Percentiles rank a stretch among this genome's conserved stretches.
phyloP scores from a whole-genome alignment of 2,329 filamentous ascomycete genomes.

The Fusarium pseudonygamai region DNA sequence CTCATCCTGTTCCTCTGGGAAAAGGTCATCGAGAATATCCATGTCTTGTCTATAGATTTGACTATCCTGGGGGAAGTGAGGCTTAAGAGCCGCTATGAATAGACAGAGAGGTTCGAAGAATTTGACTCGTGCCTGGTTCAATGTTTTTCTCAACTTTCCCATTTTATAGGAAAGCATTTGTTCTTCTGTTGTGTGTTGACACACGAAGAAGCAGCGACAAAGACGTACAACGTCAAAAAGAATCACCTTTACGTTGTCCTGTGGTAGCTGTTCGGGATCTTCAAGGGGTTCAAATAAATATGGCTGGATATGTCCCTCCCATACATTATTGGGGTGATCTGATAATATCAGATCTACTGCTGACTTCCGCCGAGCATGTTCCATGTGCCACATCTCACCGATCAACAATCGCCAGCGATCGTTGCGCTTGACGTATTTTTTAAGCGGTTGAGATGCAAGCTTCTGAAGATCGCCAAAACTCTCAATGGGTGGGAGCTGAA shows the following conservation, averaged over 20 bases:
- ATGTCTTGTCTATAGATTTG: slow-evolving; percentile 45
- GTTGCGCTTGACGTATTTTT: slow-evolving; percentile 40
- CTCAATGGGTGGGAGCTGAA: slow-evolving; percentile 32
- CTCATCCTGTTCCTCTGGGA: slow-evolving; percentile 6
- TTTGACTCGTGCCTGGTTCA: slow-evolving; percentile 4
- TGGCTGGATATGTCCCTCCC: slow-evolving; percentile 24
- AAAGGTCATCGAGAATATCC: slow-evolving; percentile 28
- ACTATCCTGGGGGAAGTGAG: slow-evolving; percentile 46
- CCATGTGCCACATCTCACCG: slow-evolving; percentile 45
- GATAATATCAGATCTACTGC: slow-evolving; percentile 39
- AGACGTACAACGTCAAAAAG: slow-evolving; percentile 46
- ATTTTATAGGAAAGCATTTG: slow-evolving; percentile 28
- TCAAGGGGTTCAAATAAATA: slow-evolving; percentile 32
- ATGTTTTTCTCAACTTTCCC: slow-evolving; percentile 30
- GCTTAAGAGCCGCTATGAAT: slow-evolving; percentile 41
- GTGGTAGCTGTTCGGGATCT: slow-evolving; percentile 11
- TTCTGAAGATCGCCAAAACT: slow-evolving; percentile 36
- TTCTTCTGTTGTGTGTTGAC: slow-evolving; percentile 36
- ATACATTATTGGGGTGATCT: slow-evolving; percentile 27
- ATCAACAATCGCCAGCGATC: slow-evolving; percentile 47
- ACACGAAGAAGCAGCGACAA: slow-evolving; percentile 45
- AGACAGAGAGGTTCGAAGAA: slow-evolving; percentile 39
- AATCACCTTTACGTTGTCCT: slow-evolving; percentile 16
- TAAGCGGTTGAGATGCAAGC: slow-evolving; percentile 32
- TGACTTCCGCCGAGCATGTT: slow-evolving; percentile 41